phyloP scores from a whole-genome alignment of 768 basidiomycete species.

The Russula virescens region DNA sequence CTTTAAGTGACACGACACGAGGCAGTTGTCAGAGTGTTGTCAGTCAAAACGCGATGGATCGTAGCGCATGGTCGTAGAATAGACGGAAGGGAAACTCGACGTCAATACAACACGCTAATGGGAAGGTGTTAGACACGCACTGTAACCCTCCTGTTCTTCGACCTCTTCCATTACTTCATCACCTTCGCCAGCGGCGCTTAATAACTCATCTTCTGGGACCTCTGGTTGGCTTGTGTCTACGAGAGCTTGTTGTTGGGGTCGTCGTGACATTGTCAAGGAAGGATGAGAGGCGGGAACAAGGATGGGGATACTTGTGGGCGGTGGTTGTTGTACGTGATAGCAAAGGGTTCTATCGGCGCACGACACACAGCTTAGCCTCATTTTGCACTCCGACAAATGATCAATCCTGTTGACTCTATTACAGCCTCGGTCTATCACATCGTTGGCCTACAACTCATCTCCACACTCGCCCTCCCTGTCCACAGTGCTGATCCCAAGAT shows the following conservation, averaged over 20 bases:
- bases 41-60: neutral
- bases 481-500: conserved; percentile 67
- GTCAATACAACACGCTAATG: conserved; percentile 15
- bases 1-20: conserved; percentile 34
- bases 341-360: neutral
- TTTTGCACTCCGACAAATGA: conserved; percentile 21
- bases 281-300: neutral
- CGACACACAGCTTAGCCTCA: neutral
- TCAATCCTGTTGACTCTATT: too few species aligned
- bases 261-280: conserved; percentile 33
- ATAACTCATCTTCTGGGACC: conserved; percentile 56
- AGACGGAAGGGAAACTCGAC: neutral
- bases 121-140: conserved; percentile 42
- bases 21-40: conserved; percentile 1
- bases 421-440: neutral
- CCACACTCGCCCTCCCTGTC: conserved; percentile 41
- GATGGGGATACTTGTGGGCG: too few species aligned
- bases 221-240: conserved; percentile 45
- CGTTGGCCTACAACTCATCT: conserved; percentile 45
- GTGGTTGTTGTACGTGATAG: neutral
- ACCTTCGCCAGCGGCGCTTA: conserved; percentile 53
- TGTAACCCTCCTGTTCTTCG: conserved; percentile 68
- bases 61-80: neutral
- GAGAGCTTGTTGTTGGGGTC: conserved; percentile 28
- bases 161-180: conserved; percentile 77